Base-by-base conservation (phyloP, 2,329 filamentous ascomycete genomes). In the Tolypocladium endophyticum region DNA sequence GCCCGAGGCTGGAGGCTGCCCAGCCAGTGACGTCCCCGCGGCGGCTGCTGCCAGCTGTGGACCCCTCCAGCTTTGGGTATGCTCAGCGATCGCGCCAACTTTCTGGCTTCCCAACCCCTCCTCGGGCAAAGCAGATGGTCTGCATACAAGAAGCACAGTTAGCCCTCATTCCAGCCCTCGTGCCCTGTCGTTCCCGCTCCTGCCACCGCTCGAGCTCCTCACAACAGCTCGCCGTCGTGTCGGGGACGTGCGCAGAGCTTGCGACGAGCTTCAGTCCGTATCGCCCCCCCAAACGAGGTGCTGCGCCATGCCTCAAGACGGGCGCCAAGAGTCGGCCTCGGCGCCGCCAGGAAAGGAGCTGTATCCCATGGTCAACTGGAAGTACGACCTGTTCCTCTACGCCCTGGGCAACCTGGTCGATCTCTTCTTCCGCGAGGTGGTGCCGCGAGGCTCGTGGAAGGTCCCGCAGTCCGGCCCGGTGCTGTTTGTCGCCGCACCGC, bases 401-500 rank as follows among this genome's bases (percentile, higher is more conserved):
- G 81, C 81, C 56, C 88, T 92, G 71, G 89, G 87, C 50, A 84
- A 97, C 64, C 81, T 97, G 58, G 87, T 95, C 65, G 94, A 99
- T 74, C 86, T 97, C 66, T 99, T 99, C 84, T 99, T 99, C 79
- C 88, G 94, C 66, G 94, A 99, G 76, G 91, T 99, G 20, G 92
- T 97, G 72, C 94, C 94, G 16, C 85, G 94, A 64, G 92, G 92
- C 66, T 90, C 92, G 63, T 99, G 94, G 92, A 93, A 92, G 74
- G 89, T 99, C 53, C 94, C 94, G 53, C 86, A 88, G 68, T 83
- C 85, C 63, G 94, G 92, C 0, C 92, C 94, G 1, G 85, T 99
- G 63, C 90, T 99, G 61, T 94, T 99, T 69, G 94, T 99, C 66
- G 94, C 92, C 53, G 94, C 93, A 59, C 94, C 94, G 65, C 94